A percentile compares a stretch with the other conserved stretches of the same genome.
Conservation (phyloP, 78 protist species). For the Speleostelium caveatum region DNA sequence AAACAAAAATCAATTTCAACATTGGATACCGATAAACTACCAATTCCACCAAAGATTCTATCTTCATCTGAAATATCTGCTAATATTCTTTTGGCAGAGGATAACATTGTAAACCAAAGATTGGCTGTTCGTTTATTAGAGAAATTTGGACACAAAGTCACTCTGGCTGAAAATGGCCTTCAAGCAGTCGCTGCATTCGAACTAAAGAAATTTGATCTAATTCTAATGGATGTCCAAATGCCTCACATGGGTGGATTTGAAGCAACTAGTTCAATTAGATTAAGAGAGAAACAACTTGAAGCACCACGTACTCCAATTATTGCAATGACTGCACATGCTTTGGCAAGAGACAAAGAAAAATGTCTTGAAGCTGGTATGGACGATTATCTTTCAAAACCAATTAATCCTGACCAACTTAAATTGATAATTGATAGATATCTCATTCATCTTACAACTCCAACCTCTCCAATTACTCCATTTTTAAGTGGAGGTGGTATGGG, state of each 20-base stretch:
- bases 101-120: conserved; percentile 82
- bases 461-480: neutral
- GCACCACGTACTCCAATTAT: conserved; percentile 76
- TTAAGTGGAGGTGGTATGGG: neutral
- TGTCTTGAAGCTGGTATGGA: conserved; percentile 83
- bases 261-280: conserved; percentile 80
- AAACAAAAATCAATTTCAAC: neutral
- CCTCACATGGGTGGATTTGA: conserved; percentile 91
- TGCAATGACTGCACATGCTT: conserved; percentile 88
- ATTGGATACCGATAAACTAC: neutral
- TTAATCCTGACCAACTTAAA: conserved; percentile 60
- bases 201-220: conserved; percentile 64
- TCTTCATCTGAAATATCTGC: conserved; percentile 1
- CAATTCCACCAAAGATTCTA: neutral
- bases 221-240: conserved; percentile 92
- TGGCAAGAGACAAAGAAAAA: conserved; percentile 67
- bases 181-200: conserved; percentile 78
- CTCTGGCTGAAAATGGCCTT: conserved; percentile 77
- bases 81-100: conserved; percentile 79
- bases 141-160: conserved; percentile 76
- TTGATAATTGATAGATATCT: conserved; percentile 49
- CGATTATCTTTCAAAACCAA: conserved; percentile 81
- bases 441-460: neutral
- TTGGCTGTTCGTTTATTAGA: conserved; percentile 73
- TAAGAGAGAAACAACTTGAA: conserved; percentile 19